Evolutionary conservation across 1,284 basidiomycete genomes (phyloP).

Genomic region (Tranzscheliella williamsii): DNA sequence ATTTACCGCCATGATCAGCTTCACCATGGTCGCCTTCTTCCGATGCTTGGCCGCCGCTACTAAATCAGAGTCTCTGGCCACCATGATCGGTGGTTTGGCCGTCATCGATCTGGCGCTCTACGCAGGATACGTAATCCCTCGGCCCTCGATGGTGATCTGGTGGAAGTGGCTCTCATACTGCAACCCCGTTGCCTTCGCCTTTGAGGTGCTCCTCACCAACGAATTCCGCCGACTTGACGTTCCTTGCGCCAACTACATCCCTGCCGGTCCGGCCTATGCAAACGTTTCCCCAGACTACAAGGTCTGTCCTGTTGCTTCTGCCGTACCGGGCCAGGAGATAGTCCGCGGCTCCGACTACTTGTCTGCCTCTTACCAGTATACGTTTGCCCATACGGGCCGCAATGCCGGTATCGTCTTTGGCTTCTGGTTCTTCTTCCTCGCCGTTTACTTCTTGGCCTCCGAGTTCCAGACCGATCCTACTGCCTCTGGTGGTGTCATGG

Average conservation of each 20-base stretch:
- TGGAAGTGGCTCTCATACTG: slow-evolving; percentile 54
- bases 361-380: slow-evolving; percentile 31
- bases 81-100: slow-evolving; percentile 45
- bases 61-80: slow-evolving; percentile 35
- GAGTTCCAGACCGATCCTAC: slow-evolving; percentile 49
- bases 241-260: slow-evolving; percentile 33
- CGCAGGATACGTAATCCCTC: slow-evolving; percentile 52
- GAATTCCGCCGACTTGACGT: slow-evolving; percentile 45
- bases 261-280: slow-evolving; percentile 23
- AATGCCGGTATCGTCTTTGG: slow-evolving; percentile 51
- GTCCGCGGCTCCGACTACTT: slow-evolving; percentile 35
- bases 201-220: slow-evolving; percentile 52
- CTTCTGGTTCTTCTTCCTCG: slow-evolving; percentile 42
- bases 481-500: slow-evolving; percentile 45
- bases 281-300: slow-evolving; percentile 30
- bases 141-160: slow-evolving; percentile 52
- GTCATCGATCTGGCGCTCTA: slow-evolving; percentile 47
- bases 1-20: slow-evolving; percentile 26
- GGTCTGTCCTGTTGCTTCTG: slow-evolving; percentile 43
- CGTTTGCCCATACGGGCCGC: slow-evolving; percentile 20
- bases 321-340: slow-evolving; percentile 29
- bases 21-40: slow-evolving; percentile 54
- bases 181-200: slow-evolving; percentile 51
- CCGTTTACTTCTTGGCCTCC: slow-evolving; percentile 38
- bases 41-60: slow-evolving; percentile 35